These are phyloP conservation scores for Tardiomyces digboiensis DNA, from an alignment of 1,139 yeast species.

Conservation along the genomic window DNA sequence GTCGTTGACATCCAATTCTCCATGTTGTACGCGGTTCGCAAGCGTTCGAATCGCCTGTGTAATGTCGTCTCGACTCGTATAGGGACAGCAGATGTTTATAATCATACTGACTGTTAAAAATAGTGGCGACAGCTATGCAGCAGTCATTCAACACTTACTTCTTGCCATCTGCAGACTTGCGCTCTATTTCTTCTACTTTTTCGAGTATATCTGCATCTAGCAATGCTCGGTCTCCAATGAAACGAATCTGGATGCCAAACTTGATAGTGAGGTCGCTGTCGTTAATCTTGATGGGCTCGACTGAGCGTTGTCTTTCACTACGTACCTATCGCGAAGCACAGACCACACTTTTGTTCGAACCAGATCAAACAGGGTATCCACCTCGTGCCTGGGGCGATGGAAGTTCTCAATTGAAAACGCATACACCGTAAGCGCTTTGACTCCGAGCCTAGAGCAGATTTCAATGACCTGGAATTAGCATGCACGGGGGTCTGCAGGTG, in stretches of 20 bases:
- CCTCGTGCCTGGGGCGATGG: constrained; percentile 73
- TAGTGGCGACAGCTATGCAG: no score
- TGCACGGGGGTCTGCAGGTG: background rate
- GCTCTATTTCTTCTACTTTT: constrained; percentile 54
- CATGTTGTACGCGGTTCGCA: constrained; percentile 32
- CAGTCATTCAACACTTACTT: no score
- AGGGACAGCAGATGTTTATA: constrained; percentile 89
- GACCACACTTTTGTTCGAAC: constrained; percentile 58
- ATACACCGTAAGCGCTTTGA: constrained; percentile 76
- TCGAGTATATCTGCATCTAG: constrained; percentile 62
- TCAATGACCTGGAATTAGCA: constrained; percentile 28
- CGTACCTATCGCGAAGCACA: constrained; percentile 11
- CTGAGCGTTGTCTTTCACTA: no score
- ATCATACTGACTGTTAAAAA: constrained; percentile 63
- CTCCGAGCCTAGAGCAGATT: constrained; percentile 75
- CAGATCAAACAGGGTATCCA: constrained; percentile 75
- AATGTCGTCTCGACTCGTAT: constrained; percentile 90
- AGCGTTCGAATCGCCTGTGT: constrained; percentile 52
- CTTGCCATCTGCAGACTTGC: background rate
- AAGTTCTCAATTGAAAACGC: constrained; percentile 96
- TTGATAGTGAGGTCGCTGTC: constrained; percentile 62
- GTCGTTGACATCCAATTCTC: constrained; percentile 20
- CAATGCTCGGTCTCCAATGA: constrained; percentile 64
- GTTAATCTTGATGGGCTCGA: no score
- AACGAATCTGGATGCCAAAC: constrained; percentile 61